A percentile compares a stretch with the other conserved stretches of the same genome.
These are phyloP conservation scores for Komagataella phaffii DNA, from an alignment of 805 yeast species.

Conservation along the genomic window DNA sequence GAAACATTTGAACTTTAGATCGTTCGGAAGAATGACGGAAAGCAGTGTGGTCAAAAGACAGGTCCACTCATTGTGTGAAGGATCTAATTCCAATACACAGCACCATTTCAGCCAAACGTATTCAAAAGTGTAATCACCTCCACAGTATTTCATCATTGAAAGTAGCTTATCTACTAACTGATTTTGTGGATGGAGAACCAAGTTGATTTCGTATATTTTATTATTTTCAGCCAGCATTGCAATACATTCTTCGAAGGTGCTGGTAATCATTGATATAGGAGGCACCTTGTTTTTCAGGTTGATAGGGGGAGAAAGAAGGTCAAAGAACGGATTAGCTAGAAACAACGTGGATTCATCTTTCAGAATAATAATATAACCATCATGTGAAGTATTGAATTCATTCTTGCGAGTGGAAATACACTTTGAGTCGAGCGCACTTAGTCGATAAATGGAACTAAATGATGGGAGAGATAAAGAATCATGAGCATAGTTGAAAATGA, in stretches of 20 bases:
- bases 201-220: slow-evolving; percentile 15
- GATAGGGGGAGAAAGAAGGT: slow-evolving; percentile 24
- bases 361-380: slow-evolving; percentile 33
- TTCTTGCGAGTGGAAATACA: slow-evolving; percentile 17
- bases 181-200: slow-evolving; percentile 31
- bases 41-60: slow-evolving; percentile 40
- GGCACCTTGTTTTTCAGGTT: slow-evolving; percentile 11
- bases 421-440: slow-evolving; percentile 22
- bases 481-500: slow-evolving; percentile 28
- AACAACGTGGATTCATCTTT: slow-evolving; percentile 20
- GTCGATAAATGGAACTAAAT: slow-evolving; percentile 9
- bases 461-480: slow-evolving; percentile 14
- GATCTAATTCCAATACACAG: slow-evolving; percentile 30
- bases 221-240: slow-evolving; percentile 9
- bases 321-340: slow-evolving; percentile 46
- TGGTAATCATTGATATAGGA: slow-evolving; percentile 10
- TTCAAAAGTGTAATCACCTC: slow-evolving; percentile 45
- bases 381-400: slow-evolving; percentile 3
- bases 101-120: slow-evolving; percentile 55
- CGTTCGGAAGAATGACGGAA: slow-evolving; percentile 34
- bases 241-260: slow-evolving; percentile 11
- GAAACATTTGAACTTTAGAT: slow-evolving; percentile 10
- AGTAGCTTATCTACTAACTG: slow-evolving; percentile 30
- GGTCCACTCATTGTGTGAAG: slow-evolving; percentile 40
- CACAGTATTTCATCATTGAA: slow-evolving; percentile 34